Evolutionary conservation across 176 grass and related monocot species (phyloP), one percentile per base, ranked within the genome.

Genomic region (Zea luxurians): DNA sequence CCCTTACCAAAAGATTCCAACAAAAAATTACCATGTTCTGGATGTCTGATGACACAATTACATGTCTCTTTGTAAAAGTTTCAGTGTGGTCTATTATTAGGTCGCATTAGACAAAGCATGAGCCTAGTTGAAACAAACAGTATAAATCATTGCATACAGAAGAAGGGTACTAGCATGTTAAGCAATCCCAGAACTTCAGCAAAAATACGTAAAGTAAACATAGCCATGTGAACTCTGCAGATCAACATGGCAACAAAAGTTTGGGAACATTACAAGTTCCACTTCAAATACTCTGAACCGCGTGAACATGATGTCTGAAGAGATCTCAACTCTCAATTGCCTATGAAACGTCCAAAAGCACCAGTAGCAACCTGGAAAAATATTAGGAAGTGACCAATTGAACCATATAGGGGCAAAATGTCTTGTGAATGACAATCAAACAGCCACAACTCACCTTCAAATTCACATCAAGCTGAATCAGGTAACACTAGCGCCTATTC

Each of bases 331-430:
- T 67, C 44, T 66, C 48, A 78, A 66, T 64, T 76, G 75, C 54
- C 83, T 64, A 71, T 53, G 63, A 85, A 71, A 69, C 47, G 38
- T 52, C 79, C 82, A 81, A 44, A 71, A 82, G 82, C 42, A 71
- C 57, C 78, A 60, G 64, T 57, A 87, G 81, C 62, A 82, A 85
- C 89, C 86, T 91, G 85, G 53, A 41, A 53, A 83, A 78, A 70
- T 46, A 62, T 11, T 68, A 1, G 18, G n/a, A 85, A 73, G 48
- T 64, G 71, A 78, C 65, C n/a, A 85, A 70, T n/a, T 54, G 71
- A 75, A 79, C 41, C 46, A 50, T 62, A 61, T 17, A 10, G 55
- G 10, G 46, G 9, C 17, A 53, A 78, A 64, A 74, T 5, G 10
- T 63, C 61, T 76, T 90, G 27, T 75, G 18, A 36, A 57, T 16